Evolutionary conservation across 2,329 filamentous ascomycete species (phyloP), one percentile per base, ranked within the genome.

Genomic region (Orbilia blumenaviensis): DNA sequence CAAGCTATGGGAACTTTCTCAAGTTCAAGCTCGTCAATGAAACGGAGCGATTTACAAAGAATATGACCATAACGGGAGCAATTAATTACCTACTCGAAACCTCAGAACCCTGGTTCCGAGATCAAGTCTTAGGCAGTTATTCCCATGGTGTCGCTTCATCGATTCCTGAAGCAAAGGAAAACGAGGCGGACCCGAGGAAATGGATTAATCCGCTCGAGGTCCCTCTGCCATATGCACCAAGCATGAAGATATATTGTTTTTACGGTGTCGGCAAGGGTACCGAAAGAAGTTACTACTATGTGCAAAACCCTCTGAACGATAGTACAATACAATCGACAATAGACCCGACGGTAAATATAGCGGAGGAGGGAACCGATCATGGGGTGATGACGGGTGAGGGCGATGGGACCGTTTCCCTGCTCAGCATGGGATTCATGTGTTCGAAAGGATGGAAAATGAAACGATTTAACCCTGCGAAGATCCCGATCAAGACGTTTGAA

Each of bases 171-270:
- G 67, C 66, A 18, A 86, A 86, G n/a, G 68, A 67, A 18, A 95
- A 95, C 81, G 90, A 94, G 80, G 83, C 88, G n/a, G 87, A 92
- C 78, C 89, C 88, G 1, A 86, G 85, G 58, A 99, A 96, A 82
- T 99, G 95, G 95, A 89, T 97, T 77, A 99, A 99, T 81, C 95
- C 95, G 0, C 88, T 98, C 0, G 94, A 98, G 82, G 92, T 92
- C 0, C 88, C 94, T 1, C 86, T 98, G 0, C 95, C 95, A 0
- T 86, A 93, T 18, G 94, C 95, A 0, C 94, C 95, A 0, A 92
- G 89, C 81, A 85, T 99, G 81, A 97, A 97, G 82, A 92, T 99
- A 10, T 98, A 94, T 84, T 98, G 95, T 84, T 98, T 99, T 85
- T 98, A 99, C 82, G 95, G 87, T 79, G 81, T 78, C 2, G 94